These are phyloP conservation scores for Musa schizocarpa DNA, from an alignment of 176 grass and related monocot species.

Conservation along the genomic window DNA sequence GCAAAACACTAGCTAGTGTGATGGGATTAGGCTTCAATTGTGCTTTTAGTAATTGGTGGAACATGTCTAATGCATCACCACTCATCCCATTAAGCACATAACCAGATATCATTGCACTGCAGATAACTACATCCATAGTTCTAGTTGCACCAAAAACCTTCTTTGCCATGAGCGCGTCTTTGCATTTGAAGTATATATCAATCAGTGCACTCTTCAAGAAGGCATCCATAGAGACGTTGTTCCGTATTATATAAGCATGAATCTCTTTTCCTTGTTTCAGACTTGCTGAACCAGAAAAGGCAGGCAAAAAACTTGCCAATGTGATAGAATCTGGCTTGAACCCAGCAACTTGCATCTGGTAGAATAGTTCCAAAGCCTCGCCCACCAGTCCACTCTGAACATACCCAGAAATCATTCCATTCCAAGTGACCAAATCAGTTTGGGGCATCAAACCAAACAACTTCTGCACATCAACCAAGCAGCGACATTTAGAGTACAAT, in stretches of 20 bases:
- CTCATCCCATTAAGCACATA: conserved; percentile 75
- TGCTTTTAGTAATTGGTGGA: conserved; percentile 38
- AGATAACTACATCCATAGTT: conserved; percentile 61
- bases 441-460: conserved; percentile 52
- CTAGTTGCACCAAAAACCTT: conserved; percentile 52
- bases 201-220: conserved; percentile 84
- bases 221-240: conserved; percentile 45
- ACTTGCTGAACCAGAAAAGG: conserved; percentile 47
- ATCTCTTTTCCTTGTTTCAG: conserved; percentile 54
- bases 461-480: conserved; percentile 43
- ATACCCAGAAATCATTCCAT: conserved; percentile 70
- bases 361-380: conserved; percentile 50
- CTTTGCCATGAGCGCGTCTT: conserved; percentile 51
- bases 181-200: conserved; percentile 81
- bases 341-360: conserved; percentile 42
- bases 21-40: conserved; percentile 65
- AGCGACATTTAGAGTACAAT: conserved; percentile 63
- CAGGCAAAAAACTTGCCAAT: conserved; percentile 63
- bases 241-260: conserved; percentile 65
- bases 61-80: conserved; percentile 44
- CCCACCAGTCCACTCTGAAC: conserved; percentile 59
- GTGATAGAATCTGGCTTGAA: conserved; percentile 57
- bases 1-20: conserved; percentile 50
- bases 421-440: conserved; percentile 62
- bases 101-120: conserved; percentile 71